Conservation (phyloP, 208 protist genomes). For the Acanthamoeba royreba region DNA sequence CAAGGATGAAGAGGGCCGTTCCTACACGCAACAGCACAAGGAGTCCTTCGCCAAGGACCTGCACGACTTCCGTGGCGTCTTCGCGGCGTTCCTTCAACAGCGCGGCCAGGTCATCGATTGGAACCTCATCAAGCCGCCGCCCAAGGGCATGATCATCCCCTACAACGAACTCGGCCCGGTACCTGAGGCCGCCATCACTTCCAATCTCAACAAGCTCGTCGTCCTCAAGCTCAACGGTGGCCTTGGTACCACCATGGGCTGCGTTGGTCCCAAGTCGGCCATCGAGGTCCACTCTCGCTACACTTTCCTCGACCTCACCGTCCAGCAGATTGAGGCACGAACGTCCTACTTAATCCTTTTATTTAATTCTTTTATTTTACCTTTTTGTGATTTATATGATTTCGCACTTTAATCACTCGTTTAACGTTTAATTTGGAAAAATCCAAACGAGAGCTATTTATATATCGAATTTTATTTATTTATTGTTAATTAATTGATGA, state of each 20-base stretch:
- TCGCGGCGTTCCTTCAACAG: constrained; percentile 60
- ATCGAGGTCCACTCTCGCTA: constrained; percentile 90
- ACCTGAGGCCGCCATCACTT: not conserved
- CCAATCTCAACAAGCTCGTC: constrained; percentile 82
- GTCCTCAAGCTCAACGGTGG: constrained; percentile 98
- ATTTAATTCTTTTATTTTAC: not conserved
- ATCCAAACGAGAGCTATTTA: not conserved
- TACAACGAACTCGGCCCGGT: constrained; percentile 51
- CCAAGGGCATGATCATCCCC: constrained; percentile 29
- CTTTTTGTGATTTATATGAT: no score
- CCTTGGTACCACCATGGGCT: constrained; percentile 91
- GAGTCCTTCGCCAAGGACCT: constrained; percentile 54
- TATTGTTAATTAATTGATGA: not conserved
- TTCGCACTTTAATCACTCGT: no score
- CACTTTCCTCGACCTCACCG: constrained; percentile 97
- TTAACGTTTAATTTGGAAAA: not conserved
- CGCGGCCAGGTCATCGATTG: constrained; percentile 73
- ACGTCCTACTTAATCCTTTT: no score
- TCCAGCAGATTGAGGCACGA: constrained; percentile 87
- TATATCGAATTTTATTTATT: not conserved
- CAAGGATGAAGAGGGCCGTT: not conserved
- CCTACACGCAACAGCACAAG: not conserved
- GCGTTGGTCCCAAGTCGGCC: constrained; percentile 85
- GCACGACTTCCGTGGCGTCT: constrained; percentile 47
- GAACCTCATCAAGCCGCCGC: constrained; percentile 63